A percentile compares a stretch with the other conserved stretches of the same genome.
Conservation (phyloP, 257 asterid species). For the Marsdenia floribunda region DNA sequence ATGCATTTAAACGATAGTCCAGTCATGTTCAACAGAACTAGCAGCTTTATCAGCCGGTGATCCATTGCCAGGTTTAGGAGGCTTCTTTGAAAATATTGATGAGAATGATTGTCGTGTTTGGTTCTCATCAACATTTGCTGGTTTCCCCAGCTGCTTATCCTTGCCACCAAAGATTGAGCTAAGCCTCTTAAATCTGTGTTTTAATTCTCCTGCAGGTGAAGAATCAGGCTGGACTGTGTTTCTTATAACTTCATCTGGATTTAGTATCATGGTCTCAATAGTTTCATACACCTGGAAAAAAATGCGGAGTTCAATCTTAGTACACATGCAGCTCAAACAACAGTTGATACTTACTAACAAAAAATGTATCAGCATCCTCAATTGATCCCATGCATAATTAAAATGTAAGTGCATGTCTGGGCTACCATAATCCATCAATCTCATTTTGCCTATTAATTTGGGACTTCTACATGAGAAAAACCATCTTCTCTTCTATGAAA, state of each 20-base stretch:
- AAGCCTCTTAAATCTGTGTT: conserved; percentile 67
- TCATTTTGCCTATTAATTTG: too few species aligned
- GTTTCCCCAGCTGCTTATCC: conserved; percentile 36
- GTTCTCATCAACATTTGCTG: conserved; percentile 45
- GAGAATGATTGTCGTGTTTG: conserved; percentile 52
- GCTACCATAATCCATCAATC: neutral
- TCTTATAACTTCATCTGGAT: conserved; percentile 57
- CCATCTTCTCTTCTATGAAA: neutral
- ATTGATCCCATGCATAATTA: neutral
- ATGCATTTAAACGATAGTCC: conserved; percentile 56
- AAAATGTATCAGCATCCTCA: neutral
- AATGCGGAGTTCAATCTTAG: neutral
- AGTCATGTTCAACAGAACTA: conserved; percentile 52
- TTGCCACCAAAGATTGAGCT: conserved; percentile 69
- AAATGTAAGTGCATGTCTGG: neutral
- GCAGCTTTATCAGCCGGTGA: conserved; percentile 55
- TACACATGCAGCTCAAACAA: neutral
- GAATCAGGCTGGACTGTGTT: conserved; percentile 46
- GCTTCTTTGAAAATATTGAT: conserved; percentile 73
- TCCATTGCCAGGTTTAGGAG: conserved; percentile 57
- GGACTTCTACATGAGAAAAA: neutral
- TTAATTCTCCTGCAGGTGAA: conserved; percentile 47
- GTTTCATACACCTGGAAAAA: conserved; percentile 80
- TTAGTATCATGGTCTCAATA: conserved; percentile 69
- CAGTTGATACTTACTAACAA: neutral